phyloP scores from a whole-genome alignment of 768 basidiomycete genomes.

The Cystofilobasidium ferigula region DNA sequence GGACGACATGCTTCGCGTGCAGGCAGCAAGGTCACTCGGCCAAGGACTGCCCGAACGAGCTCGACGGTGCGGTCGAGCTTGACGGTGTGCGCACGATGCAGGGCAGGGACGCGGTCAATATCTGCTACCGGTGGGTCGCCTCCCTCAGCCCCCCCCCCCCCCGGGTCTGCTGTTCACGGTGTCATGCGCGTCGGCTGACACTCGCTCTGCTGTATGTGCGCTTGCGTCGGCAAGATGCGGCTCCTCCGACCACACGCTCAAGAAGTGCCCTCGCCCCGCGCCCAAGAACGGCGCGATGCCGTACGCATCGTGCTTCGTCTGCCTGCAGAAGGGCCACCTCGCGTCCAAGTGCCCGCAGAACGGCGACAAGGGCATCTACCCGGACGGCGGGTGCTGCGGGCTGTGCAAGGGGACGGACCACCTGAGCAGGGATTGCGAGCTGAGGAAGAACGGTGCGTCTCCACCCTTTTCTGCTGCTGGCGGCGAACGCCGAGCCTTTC shows the following conservation, averaged over 20 bases:
- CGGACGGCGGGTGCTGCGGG: constrained; percentile 77
- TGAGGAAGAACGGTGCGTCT: constrained; percentile 31
- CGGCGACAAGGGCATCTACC: constrained; percentile 67
- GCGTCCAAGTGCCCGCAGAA: constrained; percentile 75
- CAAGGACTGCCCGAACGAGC: constrained; percentile 57
- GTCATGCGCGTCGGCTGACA: no score
- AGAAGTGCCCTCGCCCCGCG: constrained; percentile 58
- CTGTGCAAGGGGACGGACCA: constrained; percentile 76
- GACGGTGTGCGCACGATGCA: constrained; percentile 19
- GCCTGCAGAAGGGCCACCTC: constrained; percentile 70
- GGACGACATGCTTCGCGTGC: constrained; percentile 76
- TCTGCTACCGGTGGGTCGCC: constrained; percentile 57
- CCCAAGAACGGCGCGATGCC: constrained; percentile 62
- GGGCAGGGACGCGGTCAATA: constrained; percentile 41
- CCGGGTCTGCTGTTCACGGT: background rate
- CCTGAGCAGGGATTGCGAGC: constrained; percentile 65
- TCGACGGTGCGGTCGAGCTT: constrained; percentile 27
- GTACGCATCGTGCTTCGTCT: constrained; percentile 86
- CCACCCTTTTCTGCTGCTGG: background rate
- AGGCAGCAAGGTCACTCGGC: constrained; percentile 72
- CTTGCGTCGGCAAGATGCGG: no score
- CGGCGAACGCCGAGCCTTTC: background rate
- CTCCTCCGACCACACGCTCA: constrained; percentile 62
- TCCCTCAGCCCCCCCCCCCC: background rate
- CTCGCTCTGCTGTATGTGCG: no score